Evolutionary conservation across 306 rosid genomes (phyloP), one percentile per base, ranked within the genome.

Genomic region (Castanopsis chinensis): DNA sequence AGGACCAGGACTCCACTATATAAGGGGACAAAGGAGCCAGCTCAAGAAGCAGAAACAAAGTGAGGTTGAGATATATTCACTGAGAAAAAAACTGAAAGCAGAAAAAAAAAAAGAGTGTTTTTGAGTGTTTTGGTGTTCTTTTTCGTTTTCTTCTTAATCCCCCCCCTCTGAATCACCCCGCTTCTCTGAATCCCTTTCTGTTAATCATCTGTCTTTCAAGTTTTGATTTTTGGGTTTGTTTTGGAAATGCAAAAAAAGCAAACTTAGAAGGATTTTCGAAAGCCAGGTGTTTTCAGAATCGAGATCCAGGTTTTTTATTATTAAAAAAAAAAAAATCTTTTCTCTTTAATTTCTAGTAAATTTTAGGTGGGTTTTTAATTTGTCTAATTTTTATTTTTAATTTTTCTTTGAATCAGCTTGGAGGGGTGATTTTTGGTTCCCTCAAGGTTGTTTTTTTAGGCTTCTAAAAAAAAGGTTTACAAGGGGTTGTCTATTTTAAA

Each of bases 111-210:
- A 5, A 6, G 21, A 65, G 56, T 69, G 72, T 30, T 2, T 18
- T 2, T 78, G 74, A 32, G 51, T 45, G 11, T 64, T 69, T 41
- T 41, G 45, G 12, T 33, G 43, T 6, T 63, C 71, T 61, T 59
- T 28, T 2, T 59, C 5, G 30, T 57, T 70, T 80, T 76, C 43
- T 1, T 74, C 58, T 37, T 27, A 5, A 17, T 33, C 21, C 14
- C 23, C 82, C 89, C 82, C 78, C 67, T 91, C 98, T 92, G 84
- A 69, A 55, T 80, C 81, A 0, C 88, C 98, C 97, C 97, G 92
- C 95, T 91, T 90, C 97, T 91, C 94, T 90, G 98, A 86, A 91
- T 95, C 98, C 97, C 98, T 89, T 93, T 95, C 98, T 93, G 99
- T 88, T 92, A 87, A 90, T 91, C 92, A 89, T 91, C 97, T 93